phyloP scores from a whole-genome alignment of 1,139 yeast species.

The Saccharomyces uvarum region DNA sequence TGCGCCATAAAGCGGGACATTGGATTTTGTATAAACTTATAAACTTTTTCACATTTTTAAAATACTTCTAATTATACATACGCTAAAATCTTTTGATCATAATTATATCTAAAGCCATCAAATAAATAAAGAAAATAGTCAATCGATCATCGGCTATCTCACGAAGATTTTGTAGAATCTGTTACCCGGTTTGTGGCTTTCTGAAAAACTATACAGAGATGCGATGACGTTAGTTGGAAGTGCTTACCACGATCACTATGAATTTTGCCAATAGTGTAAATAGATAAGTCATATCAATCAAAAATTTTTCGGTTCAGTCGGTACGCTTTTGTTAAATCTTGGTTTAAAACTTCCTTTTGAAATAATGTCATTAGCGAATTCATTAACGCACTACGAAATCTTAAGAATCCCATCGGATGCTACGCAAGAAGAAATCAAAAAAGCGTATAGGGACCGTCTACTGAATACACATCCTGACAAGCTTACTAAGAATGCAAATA shows the following conservation, averaged over 20 bases:
- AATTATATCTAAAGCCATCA: not conserved
- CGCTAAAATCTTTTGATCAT: not conserved
- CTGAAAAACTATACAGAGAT: not conserved
- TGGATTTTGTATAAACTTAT: not conserved
- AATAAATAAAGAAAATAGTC: not conserved
- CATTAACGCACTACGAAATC: constrained; percentile 40
- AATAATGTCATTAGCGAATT: not conserved
- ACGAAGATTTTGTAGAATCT: not conserved
- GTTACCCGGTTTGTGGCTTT: not conserved
- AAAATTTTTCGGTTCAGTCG: not conserved
- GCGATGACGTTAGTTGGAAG: not conserved
- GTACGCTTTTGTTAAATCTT: not conserved
- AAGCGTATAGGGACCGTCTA: constrained; percentile 55
- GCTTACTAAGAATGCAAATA: constrained; percentile 16
- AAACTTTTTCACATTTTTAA: not conserved
- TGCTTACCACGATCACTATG: not conserved
- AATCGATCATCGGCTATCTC: not conserved
- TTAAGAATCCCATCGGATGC: constrained; percentile 43
- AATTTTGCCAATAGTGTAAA: not conserved
- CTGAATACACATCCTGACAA: constrained; percentile 75
- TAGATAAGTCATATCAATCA: not conserved
- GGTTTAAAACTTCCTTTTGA: not conserved
- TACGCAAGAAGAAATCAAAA: constrained; percentile 40
- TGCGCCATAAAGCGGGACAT: constrained; percentile 35
- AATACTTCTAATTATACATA: not conserved